These are phyloP conservation scores for Neofusicoccum sp. DNA, from an alignment of 2,329 filamentous ascomycete genomes.

Conservation along the genomic window DNA sequence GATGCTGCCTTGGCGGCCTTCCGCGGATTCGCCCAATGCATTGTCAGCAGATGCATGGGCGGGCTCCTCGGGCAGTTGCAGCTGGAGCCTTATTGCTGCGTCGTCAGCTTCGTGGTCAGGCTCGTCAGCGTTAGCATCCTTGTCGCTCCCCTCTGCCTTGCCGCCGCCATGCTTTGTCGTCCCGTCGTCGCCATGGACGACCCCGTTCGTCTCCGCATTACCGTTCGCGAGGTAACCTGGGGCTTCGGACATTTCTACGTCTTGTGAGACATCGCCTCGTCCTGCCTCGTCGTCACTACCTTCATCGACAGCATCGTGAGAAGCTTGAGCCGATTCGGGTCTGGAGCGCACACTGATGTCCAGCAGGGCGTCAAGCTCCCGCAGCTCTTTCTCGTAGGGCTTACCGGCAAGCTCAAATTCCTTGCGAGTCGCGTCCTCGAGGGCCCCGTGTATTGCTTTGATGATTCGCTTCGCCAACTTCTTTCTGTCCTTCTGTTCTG, in stretches of 20 bases:
- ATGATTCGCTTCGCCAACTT: conserved; percentile 88
- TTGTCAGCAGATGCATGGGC: neutral
- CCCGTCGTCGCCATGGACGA: conserved; percentile 13
- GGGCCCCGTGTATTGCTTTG: conserved; percentile 74
- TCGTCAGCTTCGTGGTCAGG: conserved; percentile 35
- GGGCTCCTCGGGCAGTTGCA: conserved; percentile 8
- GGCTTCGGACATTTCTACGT: conserved; percentile 19
- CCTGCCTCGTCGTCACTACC: conserved; percentile 20
- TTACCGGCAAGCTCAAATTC: conserved; percentile 80
- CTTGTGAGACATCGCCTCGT: conserved; percentile 8
- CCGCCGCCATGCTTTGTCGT: conserved; percentile 49
- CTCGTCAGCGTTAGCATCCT: conserved; percentile 38
- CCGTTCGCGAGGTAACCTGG: conserved; percentile 12
- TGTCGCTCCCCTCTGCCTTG: conserved; percentile 32
- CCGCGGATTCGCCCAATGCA: conserved; percentile 25
- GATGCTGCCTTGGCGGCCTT: conserved; percentile 29
- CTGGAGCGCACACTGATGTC: conserved; percentile 64
- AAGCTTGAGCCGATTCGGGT: conserved; percentile 46
- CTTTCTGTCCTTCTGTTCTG: conserved; percentile 78
- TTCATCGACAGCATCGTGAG: conserved; percentile 30
- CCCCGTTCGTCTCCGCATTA: conserved; percentile 22
- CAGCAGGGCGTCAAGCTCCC: conserved; percentile 72
- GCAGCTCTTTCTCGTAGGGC: conserved; percentile 67
- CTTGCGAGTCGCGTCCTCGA: conserved; percentile 75
- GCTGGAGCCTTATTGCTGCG: conserved; percentile 10